A percentile compares a stretch with the other conserved stretches of the same genome.
These are phyloP conservation scores for Talaromyces wortmannii DNA, from an alignment of 495 filamentous ascomycete genomes.

Conservation along the genomic window DNA sequence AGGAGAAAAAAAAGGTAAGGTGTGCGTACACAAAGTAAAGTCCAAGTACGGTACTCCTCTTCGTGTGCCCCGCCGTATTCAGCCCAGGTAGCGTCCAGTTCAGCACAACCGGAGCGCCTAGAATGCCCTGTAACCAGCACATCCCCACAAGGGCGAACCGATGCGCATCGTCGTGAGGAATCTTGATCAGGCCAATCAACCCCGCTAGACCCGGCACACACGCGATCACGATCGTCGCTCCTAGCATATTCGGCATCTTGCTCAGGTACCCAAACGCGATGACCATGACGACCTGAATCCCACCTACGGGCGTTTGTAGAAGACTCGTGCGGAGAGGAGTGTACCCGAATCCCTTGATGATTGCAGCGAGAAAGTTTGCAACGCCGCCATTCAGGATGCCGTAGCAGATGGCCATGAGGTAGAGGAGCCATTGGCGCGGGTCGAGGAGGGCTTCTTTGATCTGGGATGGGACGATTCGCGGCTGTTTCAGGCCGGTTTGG, in stretches of 20 bases:
- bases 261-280: slow-evolving; percentile 30
- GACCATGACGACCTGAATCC: slow-evolving; percentile 31
- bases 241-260: slow-evolving; percentile 24
- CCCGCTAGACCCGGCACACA: slow-evolving; percentile 38
- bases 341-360: slow-evolving; percentile 40
- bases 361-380: slow-evolving; percentile 36
- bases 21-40: slow-evolving; percentile 10
- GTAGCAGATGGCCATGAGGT: slow-evolving; percentile 26
- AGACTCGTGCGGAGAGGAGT: slow-evolving; percentile 30
- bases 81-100: slow-evolving; percentile 49
- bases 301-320: slow-evolving; percentile 39
- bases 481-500: slow-evolving; percentile 45
- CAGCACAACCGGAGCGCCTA: slow-evolving; percentile 44
- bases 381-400: slow-evolving; percentile 40
- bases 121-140: slow-evolving; percentile 41
- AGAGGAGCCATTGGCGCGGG: slow-evolving; percentile 27
- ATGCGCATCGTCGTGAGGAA: slow-evolving; percentile 30
- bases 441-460: slow-evolving; percentile 32
- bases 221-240: slow-evolving; percentile 17
- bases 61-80: slow-evolving; percentile 62
- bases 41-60: slow-evolving; percentile 45
- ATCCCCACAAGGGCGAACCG: slow-evolving; percentile 45
- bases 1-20: background rate
- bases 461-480: slow-evolving; percentile 26
- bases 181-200: slow-evolving; percentile 36